A percentile compares a stretch with the other conserved stretches of the same genome.
Conservation (phyloP, 352 stramenopile species). For the Saprolegnia parasitica region DNA sequence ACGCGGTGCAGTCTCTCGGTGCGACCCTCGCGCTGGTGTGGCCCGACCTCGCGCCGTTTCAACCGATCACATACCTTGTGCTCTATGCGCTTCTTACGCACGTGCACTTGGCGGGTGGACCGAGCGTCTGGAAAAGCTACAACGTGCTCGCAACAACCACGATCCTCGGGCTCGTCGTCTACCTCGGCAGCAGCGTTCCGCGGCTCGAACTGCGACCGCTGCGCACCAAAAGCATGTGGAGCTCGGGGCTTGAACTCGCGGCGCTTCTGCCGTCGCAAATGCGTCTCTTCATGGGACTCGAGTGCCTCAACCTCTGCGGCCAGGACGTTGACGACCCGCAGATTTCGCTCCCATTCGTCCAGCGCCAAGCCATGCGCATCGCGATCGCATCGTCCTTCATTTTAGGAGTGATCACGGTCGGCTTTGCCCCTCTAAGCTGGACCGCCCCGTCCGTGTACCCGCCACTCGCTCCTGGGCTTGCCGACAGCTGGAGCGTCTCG, state of each 20-base stretch:
- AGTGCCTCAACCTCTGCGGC: conserved; percentile 18
- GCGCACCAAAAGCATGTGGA: neutral
- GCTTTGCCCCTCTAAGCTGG: neutral
- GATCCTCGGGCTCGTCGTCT: neutral
- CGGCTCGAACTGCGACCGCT: neutral
- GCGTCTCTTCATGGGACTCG: neutral
- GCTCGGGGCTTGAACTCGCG: neutral
- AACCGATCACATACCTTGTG: neutral
- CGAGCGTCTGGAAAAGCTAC: neutral
- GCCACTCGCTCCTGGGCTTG: neutral
- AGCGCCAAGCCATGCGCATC: neutral
- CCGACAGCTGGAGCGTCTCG: neutral
- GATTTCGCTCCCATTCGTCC: neutral
- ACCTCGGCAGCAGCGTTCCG: neutral
- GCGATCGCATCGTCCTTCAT: neutral
- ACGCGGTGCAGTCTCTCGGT: neutral
- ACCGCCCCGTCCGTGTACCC: neutral
- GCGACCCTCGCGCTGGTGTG: neutral
- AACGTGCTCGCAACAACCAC: neutral
- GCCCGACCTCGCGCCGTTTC: neutral
- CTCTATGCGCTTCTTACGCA: neutral
- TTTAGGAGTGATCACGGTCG: neutral
- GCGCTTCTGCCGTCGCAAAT: neutral
- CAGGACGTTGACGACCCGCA: neutral
- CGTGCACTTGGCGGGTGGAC: neutral